Evolutionary conservation across 2,329 filamentous ascomycete species (phyloP), one percentile per base, ranked within the genome.

Genomic region (Sporothrix inflata): DNA sequence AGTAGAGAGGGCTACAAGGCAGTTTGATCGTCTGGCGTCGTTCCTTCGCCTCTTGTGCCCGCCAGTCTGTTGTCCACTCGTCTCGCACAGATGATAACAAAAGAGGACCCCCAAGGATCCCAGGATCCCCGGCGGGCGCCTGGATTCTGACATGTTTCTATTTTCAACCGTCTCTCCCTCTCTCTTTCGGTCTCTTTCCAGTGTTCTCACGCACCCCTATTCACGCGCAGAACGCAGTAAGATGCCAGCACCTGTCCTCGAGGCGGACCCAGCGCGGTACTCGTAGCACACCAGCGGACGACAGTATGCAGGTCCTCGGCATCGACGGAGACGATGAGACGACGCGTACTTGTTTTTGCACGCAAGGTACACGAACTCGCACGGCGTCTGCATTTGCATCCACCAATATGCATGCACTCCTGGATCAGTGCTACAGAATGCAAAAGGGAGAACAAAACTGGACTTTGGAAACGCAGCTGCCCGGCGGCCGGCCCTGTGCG

Each of bases 401-500:
- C 60, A 45, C 60, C 42, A 47, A 47, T 49, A 66, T 66, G 63
- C 63, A 66, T 66, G 63, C 63, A 49, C 42, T 66, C 42, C 63
- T 65, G 60, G 60, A 45, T 38, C 60, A 27, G 60, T 65, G 38
- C 38, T 27, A 45, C 60, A 65, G 34, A 45, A 45, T 40, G 55
- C 30, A 40, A 19, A 16, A 47, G 45, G 19, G 5, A 47, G 45
- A 19, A 47, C 0, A 47, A 47, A 47, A n/a, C 27, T 7, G 14
- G 21, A 1, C 21, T 40, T 19, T n/a, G 19, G 34, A 63, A 42
- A 27, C 60, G n/a, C n/a, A 24, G 11, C 11, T 63, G 60, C 27
- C 38, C 60, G 34, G 9, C 57, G n/a, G 57, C 34, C n/a, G n/a
- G 38, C n/a, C 9, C n/a, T 49, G 6, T 21, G 40, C 24, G 51